phyloP scores from a whole-genome alignment of 495 filamentous ascomycete genomes.

The Mycothermus thermophilus region DNA sequence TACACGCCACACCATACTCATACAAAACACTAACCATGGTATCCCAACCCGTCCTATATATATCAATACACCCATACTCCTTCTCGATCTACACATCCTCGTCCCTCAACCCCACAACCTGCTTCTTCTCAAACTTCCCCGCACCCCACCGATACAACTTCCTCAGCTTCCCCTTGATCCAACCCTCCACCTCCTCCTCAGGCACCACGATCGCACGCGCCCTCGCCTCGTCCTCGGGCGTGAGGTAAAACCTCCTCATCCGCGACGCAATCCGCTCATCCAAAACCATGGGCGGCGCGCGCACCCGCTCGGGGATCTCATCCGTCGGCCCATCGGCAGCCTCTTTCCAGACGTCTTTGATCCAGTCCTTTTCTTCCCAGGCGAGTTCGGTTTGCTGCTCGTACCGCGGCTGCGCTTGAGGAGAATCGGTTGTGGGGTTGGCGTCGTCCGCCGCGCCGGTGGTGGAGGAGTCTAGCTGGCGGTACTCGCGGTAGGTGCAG shows the following conservation, averaged over 20 bases:
- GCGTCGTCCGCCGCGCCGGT: constrained; percentile 10
- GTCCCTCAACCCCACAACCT: constrained; percentile 13
- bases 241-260: constrained; percentile 65
- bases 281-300: constrained; percentile 62
- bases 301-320: constrained; percentile 45
- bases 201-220: constrained; percentile 46
- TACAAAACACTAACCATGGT: too few species aligned
- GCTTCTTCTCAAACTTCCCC: constrained; percentile 14
- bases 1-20: too few species aligned
- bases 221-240: constrained; percentile 51
- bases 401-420: constrained; percentile 16
- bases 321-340: constrained; percentile 36
- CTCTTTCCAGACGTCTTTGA: constrained; percentile 60
- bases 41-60: too few species aligned
- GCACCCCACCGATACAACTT: constrained; percentile 32
- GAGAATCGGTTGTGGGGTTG: constrained; percentile 5
- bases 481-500: constrained; percentile 40
- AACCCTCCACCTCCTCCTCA: constrained; percentile 54
- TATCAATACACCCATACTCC: too few species aligned
- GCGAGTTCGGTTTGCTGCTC: constrained; percentile 62
- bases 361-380: constrained; percentile 77
- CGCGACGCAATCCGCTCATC: constrained; percentile 64
- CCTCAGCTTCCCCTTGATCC: constrained; percentile 37
- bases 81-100: constrained; percentile 15
- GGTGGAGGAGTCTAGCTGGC: constrained; percentile 15